Evolutionary conservation across 2,329 filamentous ascomycete species (phyloP), one percentile per base, ranked within the genome.

Genomic region (Xylaria arbuscula): DNA sequence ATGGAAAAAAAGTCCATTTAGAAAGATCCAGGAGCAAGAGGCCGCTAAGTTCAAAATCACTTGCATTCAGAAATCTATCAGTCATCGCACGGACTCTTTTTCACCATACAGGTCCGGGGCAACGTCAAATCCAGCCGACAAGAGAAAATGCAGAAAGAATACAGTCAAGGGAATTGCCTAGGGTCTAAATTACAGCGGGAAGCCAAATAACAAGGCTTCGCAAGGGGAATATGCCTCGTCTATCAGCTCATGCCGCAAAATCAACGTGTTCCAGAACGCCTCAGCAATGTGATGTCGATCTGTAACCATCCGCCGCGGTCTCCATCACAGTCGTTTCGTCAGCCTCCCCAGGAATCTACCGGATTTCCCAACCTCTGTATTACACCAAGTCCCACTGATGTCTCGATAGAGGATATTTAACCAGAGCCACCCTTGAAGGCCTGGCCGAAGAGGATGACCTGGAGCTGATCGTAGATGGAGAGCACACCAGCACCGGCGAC

Each of bases 401-500:
- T 84, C 83, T 84, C 79, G 78, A 81, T 77, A 76, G 77, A 78
- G 77, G 76, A 73, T 55, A 47, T 80, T 85, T 85, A 85, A 77
- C 68, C 70, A 66, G 83, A 85, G 77, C 83, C 84, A 74, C 84
- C 84, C 81, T 97, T 97, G 94, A 94, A 99, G 89, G 94, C 93
- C 94, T 99, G 98, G 86, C 96, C 96, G 93, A 99, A 99, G 86
- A 99, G 87, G 85, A 99, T 86, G 84, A 99, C 90, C 92, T 99
- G 96, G 85, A 93, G 93, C 90, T 98, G 95, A 86, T 99, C 96
- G 88, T 99, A 99, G 93, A 99, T 98, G 85, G 96, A 99, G 84
- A 99, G 90, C 83, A 99, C 96, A 99, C 96, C 96, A 88, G 96
- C 96, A 93, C 96, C 97, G 83, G 96, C 96, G 83, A 99, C 96